Evolutionary conservation across 2,329 filamentous ascomycete species (phyloP).

Genomic region (Paecilomyces niveus): DNA sequence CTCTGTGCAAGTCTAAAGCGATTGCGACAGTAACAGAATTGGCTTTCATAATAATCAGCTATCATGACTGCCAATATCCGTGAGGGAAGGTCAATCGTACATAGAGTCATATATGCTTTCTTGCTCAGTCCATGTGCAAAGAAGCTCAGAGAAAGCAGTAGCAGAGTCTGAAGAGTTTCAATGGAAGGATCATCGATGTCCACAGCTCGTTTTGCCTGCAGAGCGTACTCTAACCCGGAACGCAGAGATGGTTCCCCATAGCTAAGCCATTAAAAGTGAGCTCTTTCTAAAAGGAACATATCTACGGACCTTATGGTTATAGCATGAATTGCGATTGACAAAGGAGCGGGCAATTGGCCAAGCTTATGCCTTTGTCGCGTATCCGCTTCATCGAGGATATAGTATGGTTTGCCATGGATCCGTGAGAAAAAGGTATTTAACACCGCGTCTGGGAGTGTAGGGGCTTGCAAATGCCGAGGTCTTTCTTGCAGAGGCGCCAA

Average conservation of each 20-base stretch:
- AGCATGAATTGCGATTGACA: slow-evolving; percentile 49
- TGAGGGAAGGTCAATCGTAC: slow-evolving; percentile 38
- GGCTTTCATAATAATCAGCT: slow-evolving; percentile 45
- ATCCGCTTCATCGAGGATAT: slow-evolving; percentile 70
- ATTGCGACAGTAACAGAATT: slow-evolving; percentile 76
- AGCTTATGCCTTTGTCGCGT: slow-evolving; percentile 65
- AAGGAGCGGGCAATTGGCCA: slow-evolving; percentile 52
- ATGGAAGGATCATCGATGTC: slow-evolving; percentile 76
- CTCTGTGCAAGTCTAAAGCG: slow-evolving; percentile 72
- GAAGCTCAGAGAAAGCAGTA: slow-evolving; percentile 69
- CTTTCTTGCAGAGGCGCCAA: slow-evolving; percentile 16
- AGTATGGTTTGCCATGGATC: slow-evolving; percentile 74
- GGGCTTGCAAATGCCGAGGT: slow-evolving; percentile 34
- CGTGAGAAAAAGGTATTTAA: slow-evolving; percentile 74
- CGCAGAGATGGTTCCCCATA: slow-evolving; percentile 53
- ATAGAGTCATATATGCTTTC: slow-evolving; percentile 78
- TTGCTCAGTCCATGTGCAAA: slow-evolving; percentile 73
- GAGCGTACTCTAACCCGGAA: slow-evolving; percentile 65
- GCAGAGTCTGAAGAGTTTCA: slow-evolving; percentile 66
- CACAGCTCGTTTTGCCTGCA: slow-evolving; percentile 61
- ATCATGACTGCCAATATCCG: background rate
- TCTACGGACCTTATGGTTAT: slow-evolving; percentile 53
- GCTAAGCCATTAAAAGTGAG: background rate
- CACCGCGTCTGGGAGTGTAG: slow-evolving; percentile 53
- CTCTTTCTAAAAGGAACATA: slow-evolving; percentile 2